A percentile compares a stretch with the other conserved stretches of the same genome.
These are phyloP conservation scores for Diplodia corticola DNA, from an alignment of 2,329 filamentous ascomycete genomes.

Conservation along the genomic window DNA sequence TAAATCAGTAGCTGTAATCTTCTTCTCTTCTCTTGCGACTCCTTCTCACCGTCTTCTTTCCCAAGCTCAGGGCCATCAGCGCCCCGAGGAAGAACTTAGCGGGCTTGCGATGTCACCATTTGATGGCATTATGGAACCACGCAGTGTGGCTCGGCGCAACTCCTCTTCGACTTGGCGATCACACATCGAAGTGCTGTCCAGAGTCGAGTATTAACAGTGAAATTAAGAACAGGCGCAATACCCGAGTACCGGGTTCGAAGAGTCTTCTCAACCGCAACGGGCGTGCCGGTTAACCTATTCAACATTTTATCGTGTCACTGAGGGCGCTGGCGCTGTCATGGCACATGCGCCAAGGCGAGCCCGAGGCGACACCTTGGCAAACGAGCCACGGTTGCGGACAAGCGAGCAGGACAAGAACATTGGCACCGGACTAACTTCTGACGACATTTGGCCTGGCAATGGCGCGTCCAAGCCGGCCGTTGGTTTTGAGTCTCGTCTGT, in stretches of 20 bases:
- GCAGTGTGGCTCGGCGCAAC: neutral
- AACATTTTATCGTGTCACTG: neutral
- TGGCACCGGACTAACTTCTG: slow-evolving; percentile 3
- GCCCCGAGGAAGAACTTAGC: too few relatives aligned
- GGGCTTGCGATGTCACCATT: too few relatives aligned
- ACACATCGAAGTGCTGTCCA: neutral
- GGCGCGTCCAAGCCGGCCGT: neutral
- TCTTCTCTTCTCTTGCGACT: too few relatives aligned
- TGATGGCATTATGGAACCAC: too few relatives aligned
- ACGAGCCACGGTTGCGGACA: slow-evolving; percentile 9
- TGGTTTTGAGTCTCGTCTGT: neutral
- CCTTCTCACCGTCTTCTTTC: too few relatives aligned
- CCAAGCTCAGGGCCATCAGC: too few relatives aligned
- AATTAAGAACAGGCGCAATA: neutral
- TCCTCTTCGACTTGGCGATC: neutral
- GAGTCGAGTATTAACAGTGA: too few relatives aligned
- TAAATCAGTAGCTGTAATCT: too few relatives aligned
- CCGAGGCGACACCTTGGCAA: slow-evolving; percentile 1
- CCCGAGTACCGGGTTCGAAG: neutral
- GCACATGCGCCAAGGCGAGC: neutral
- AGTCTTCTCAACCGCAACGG: too few relatives aligned
- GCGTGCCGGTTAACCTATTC: too few relatives aligned
- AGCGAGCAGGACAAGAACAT: neutral
- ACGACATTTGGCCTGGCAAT: slow-evolving; percentile 11
- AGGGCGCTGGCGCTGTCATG: neutral